phyloP scores from a whole-genome alignment of 345 rosid species.

The Sapria himalayana region DNA sequence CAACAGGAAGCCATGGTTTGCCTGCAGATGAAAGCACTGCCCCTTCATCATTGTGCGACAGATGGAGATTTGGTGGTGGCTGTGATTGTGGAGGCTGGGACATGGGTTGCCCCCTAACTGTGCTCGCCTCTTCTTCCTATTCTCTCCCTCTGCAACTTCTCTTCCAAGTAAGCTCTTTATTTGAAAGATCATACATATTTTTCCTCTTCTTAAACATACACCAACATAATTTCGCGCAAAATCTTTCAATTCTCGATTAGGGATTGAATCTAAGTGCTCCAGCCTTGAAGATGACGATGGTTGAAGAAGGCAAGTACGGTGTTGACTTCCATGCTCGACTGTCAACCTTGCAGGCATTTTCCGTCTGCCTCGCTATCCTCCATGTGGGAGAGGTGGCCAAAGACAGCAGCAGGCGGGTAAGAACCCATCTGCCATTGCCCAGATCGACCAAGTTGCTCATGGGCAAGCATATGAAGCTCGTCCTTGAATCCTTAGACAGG shows the following conservation, averaged over 20 bases:
- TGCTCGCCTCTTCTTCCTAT: conserved; percentile 34
- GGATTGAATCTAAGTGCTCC: conserved; percentile 57
- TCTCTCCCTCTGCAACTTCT: conserved; percentile 40
- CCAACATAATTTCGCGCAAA: too few relatives aligned
- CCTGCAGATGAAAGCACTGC: conserved; percentile 34
- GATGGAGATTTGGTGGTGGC: conserved; percentile 89
- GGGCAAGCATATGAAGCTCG: conserved; percentile 49
- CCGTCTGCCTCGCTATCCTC: conserved; percentile 56
- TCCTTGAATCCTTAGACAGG: conserved; percentile 38
- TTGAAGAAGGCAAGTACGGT: conserved; percentile 48
- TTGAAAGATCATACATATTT: too few relatives aligned
- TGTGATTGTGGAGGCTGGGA: conserved; percentile 99
- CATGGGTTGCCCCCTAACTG: conserved; percentile 74
- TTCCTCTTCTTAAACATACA: too few relatives aligned
- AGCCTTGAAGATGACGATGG: conserved; percentile 33
- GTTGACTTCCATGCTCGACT: conserved; percentile 79
- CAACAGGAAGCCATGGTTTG: conserved; percentile 62
- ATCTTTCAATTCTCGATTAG: too few relatives aligned
- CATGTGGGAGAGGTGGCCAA: conserved; percentile 25
- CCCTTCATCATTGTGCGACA: conserved; percentile 54
- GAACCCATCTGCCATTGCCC: conserved; percentile 17
- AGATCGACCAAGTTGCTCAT: conserved; percentile 45
- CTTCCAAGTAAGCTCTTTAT: conserved; percentile 29
- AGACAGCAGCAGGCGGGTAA: conserved; percentile 12
- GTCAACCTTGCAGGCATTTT: conserved; percentile 77